Evolutionary conservation across 768 basidiomycete species (phyloP).

Genomic region (Pleurotus giganteus): DNA sequence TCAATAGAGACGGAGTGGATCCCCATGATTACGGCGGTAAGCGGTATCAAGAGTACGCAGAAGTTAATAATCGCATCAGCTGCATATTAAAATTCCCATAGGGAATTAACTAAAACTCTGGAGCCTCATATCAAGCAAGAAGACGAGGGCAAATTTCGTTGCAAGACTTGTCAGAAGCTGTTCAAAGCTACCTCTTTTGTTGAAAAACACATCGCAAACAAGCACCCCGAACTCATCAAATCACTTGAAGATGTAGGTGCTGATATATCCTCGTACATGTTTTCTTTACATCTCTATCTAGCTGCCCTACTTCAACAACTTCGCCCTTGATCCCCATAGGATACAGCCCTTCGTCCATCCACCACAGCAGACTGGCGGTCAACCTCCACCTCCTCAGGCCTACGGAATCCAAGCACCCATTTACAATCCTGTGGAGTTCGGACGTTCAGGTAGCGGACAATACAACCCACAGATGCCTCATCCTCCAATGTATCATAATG

Average conservation of each 20-base stretch:
- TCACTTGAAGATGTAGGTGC: slow-evolving; percentile 76
- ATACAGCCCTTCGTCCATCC: slow-evolving; percentile 84
- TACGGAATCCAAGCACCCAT: slow-evolving; percentile 72
- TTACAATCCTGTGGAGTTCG: slow-evolving; percentile 33
- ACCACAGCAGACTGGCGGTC: slow-evolving; percentile 61
- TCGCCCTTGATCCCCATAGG: slow-evolving; percentile 92
- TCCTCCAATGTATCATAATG: slow-evolving; percentile 41
- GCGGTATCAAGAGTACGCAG: slow-evolving; percentile 37
- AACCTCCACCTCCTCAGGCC: slow-evolving; percentile 79
- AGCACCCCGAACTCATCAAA: slow-evolving; percentile 85
- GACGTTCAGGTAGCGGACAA: slow-evolving; percentile 24
- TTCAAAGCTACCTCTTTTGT: slow-evolving; percentile 98
- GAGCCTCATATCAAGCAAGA: slow-evolving; percentile 89
- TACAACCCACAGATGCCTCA: slow-evolving; percentile 33
- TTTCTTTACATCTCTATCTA: slow-evolving; percentile 27
- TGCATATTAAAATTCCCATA: slow-evolving; percentile 28
- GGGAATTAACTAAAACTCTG: slow-evolving; percentile 78
- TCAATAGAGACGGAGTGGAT: slow-evolving; percentile 78
- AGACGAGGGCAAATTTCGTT: slow-evolving; percentile 95
- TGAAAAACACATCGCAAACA: slow-evolving; percentile 95
- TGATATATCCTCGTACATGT: slow-evolving; percentile 8
- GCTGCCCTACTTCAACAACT: slow-evolving; percentile 93
- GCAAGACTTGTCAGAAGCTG: slow-evolving; percentile 94
- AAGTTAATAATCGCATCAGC: background rate
- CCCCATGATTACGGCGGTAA: slow-evolving; percentile 88